Base-by-base conservation (phyloP, 305 asterid genomes). In the Solanum chacoense region DNA sequence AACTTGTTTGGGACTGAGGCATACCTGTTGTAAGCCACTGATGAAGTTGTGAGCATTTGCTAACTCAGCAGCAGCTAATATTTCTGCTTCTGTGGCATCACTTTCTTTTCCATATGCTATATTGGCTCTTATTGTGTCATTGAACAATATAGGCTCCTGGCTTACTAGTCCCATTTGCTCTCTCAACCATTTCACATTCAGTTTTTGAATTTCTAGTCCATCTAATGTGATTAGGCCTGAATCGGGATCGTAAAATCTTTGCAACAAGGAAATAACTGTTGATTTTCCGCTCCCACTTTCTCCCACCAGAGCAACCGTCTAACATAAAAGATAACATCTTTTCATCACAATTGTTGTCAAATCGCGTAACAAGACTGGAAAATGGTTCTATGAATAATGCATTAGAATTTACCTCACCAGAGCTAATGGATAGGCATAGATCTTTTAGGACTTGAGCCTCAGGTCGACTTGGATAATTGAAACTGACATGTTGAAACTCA, bases 231-330 rank as follows among this genome's bases (percentile, higher is more conserved):
- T 93, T 7, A 86, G 91, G 5, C 99, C 99, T 3, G 97, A 93
- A 84, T 96, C 98, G 0, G 95, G 96, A 88, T 97, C 92, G 78
- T 97, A 96, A 92, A 97, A 97, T 89, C 99, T 93, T 90, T 95
- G 98, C 89, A 97, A 65, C 88, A 97, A 69, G 6, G 95, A 89
- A 72, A 97, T 94, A 73, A 97, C 98, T 0, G 99, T 97, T 6
- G 99, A 97, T 90, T 97, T 97, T 77, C 99, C 99, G 14, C 99
- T 94, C 87, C 99, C 99, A 63, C 99, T 97, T 92, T 97, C 98
- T 79, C 99, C 99, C 22, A 95, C 99, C 85, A 95, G 88, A 45
- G 99, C 99, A 14, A 94, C 94, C 1, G 98, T 95, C 99, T 96
- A 94, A 79, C 94, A 81, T 29, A 90, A 55, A 69, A 95, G 91